These are phyloP conservation scores for Alternaria sp. DNA, from an alignment of 2,329 filamentous ascomycete species.

Conservation along the genomic window DNA sequence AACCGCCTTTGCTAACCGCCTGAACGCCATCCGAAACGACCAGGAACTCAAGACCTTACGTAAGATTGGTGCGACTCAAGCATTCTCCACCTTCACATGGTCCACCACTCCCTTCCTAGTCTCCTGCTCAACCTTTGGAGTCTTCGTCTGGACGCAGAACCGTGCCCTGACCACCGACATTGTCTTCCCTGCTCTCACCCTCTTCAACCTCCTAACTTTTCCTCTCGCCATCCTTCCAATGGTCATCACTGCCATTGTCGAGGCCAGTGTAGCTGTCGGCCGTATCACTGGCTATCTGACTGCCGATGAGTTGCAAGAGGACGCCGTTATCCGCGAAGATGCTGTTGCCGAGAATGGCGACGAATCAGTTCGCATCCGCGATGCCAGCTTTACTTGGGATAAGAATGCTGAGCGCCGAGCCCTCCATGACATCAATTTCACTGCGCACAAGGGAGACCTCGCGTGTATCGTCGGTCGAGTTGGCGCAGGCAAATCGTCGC, in stretches of 20 bases:
- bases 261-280: constrained; percentile 89
- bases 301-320: constrained; percentile 87
- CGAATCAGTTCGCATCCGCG: constrained; percentile 81
- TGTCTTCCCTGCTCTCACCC: constrained; percentile 88
- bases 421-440: constrained; percentile 85
- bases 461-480: constrained; percentile 93
- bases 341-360: constrained; percentile 80
- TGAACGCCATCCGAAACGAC: constrained; percentile 96
- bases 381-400: constrained; percentile 95
- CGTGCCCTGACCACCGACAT: constrained; percentile 89
- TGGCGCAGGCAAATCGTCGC: constrained; percentile 92
- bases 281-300: constrained; percentile 85
- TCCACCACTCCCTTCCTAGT: constrained; percentile 96
- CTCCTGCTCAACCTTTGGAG: constrained; percentile 93
- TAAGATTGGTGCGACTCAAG: constrained; percentile 93
- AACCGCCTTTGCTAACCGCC: constrained; percentile 94
- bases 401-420: constrained; percentile 73
- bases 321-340: constrained; percentile 77
- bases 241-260: constrained; percentile 96
- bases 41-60: constrained; percentile 93
- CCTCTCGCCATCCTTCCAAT: constrained; percentile 93
- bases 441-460: constrained; percentile 89
- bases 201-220: constrained; percentile 97
- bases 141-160: constrained; percentile 87
- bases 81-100: constrained; percentile 97